These are phyloP conservation scores for Penicillium egyptiacum DNA, from an alignment of 495 filamentous ascomycete genomes.

Conservation along the genomic window DNA sequence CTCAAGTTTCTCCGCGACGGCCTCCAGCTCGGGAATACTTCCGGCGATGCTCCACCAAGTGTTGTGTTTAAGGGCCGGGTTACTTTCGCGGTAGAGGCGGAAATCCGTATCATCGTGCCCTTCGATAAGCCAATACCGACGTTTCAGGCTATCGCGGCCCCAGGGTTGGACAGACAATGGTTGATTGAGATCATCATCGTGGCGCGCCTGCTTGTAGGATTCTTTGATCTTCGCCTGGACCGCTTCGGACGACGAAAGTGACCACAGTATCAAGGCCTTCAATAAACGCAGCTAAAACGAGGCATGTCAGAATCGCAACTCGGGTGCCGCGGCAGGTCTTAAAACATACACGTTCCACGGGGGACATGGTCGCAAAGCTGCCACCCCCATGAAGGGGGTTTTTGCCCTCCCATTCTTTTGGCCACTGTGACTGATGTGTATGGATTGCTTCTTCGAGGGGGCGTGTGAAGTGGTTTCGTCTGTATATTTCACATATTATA, in stretches of 20 bases:
- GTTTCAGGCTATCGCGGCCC: conserved; percentile 87
- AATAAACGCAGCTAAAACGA: conserved; percentile 69
- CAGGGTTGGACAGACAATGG: conserved; percentile 91
- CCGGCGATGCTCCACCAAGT: conserved; percentile 94
- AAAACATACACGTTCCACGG: conserved; percentile 72
- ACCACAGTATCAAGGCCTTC: conserved; percentile 81
- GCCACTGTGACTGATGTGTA: conserved; percentile 86
- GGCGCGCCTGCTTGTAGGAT: conserved; percentile 84
- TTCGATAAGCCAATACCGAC: conserved; percentile 91
- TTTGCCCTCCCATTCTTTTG: conserved; percentile 77
- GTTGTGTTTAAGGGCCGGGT: conserved; percentile 69
- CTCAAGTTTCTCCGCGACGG: conserved; percentile 69
- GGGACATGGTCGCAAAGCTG: conserved; percentile 75
- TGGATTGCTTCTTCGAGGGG: conserved; percentile 92
- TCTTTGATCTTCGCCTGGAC: conserved; percentile 78
- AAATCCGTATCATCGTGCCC: conserved; percentile 93
- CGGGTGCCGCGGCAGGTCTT: neutral
- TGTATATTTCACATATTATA: conserved; percentile 15
- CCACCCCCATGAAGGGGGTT: conserved; percentile 79
- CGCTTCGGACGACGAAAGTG: conserved; percentile 83
- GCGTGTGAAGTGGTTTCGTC: conserved; percentile 72
- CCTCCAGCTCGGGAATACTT: conserved; percentile 79
- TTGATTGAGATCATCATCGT: conserved; percentile 91
- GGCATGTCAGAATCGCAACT: conserved; percentile 23
- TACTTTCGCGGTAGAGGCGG: conserved; percentile 92